phyloP scores from a whole-genome alignment of 305 asterid genomes.

The Galium porrigens region DNA sequence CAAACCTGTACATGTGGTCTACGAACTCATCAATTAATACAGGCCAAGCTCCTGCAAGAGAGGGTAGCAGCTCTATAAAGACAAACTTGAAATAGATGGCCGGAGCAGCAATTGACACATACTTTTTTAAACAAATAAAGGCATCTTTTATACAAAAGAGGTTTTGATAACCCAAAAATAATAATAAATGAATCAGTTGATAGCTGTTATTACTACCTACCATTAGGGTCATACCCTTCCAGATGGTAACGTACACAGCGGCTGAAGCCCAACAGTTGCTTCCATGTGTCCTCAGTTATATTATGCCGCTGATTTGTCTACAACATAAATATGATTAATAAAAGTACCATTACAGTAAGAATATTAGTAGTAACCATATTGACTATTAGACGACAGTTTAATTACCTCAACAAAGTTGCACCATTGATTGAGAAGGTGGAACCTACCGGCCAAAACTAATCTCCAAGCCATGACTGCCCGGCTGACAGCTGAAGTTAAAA shows the following conservation, averaged over 20 bases:
- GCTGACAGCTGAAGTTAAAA: conserved; percentile 56
- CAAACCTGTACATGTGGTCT: conserved; percentile 89
- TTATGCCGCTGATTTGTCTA: conserved; percentile 79
- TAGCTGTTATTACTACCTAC: conserved; percentile 25
- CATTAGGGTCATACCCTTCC: conserved; percentile 92
- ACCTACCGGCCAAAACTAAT: conserved; percentile 74
- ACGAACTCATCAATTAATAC: conserved; percentile 82
- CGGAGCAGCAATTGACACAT: background rate
- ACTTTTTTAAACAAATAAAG: background rate
- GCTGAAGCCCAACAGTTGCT: conserved; percentile 82
- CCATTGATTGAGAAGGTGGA: conserved; percentile 78
- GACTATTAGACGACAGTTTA: background rate
- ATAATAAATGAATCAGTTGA: background rate
- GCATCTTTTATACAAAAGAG: background rate
- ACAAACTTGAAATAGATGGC: conserved; percentile 2
- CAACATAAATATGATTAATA: background rate
- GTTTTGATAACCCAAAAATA: background rate
- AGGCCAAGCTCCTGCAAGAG: conserved; percentile 88
- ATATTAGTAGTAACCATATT: background rate
- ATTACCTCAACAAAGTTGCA: conserved; percentile 78
- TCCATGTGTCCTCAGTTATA: conserved; percentile 95
- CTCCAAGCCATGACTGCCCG: conserved; percentile 84
- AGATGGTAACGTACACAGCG: conserved; percentile 86
- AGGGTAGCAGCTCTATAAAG: background rate
- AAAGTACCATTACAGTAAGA: background rate